These are phyloP conservation scores for Suhomyces kunorum DNA, from an alignment of 1,139 yeast species.

Conservation along the genomic window DNA sequence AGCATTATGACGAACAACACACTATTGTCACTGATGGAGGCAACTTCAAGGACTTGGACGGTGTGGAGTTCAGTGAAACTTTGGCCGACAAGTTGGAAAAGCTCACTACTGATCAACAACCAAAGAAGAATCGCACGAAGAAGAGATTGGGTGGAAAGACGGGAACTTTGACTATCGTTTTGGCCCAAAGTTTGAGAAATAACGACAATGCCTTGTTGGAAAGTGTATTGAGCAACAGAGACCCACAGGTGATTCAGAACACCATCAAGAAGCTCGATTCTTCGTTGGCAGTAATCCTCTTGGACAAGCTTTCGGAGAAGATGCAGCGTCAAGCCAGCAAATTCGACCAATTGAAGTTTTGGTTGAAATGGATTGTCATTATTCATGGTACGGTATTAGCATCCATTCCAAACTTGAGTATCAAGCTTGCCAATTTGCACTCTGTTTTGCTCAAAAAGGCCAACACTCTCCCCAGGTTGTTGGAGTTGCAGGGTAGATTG, in stretches of 20 bases:
- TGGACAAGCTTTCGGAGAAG: constrained; percentile 84
- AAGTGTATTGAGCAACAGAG: constrained; percentile 74
- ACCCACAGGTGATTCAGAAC: constrained; percentile 69
- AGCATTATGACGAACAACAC: constrained; percentile 66
- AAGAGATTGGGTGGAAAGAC: constrained; percentile 43
- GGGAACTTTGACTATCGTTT: constrained; percentile 64
- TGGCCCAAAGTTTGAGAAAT: constrained; percentile 70
- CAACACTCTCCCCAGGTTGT: constrained; percentile 70
- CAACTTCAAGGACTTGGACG: constrained; percentile 56
- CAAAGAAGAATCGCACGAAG: constrained; percentile 24
- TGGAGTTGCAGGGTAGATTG: constrained; percentile 82
- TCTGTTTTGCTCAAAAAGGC: constrained; percentile 76
- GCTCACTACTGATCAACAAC: constrained; percentile 32
- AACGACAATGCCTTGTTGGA: constrained; percentile 75
- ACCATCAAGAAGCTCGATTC: constrained; percentile 75
- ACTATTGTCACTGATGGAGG: constrained; percentile 68
- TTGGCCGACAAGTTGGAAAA: constrained; percentile 63
- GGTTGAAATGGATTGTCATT: constrained; percentile 94
- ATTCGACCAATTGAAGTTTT: constrained; percentile 74
- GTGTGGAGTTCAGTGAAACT: constrained; percentile 48
- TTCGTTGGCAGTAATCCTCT: constrained; percentile 65
- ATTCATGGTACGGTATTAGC: constrained; percentile 83
- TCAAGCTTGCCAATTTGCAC: constrained; percentile 73
- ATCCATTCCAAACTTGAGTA: constrained; percentile 66
- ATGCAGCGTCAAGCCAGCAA: constrained; percentile 64